Base-by-base conservation (phyloP, 345 rosid genomes). In the Pistacia integerrima region DNA sequence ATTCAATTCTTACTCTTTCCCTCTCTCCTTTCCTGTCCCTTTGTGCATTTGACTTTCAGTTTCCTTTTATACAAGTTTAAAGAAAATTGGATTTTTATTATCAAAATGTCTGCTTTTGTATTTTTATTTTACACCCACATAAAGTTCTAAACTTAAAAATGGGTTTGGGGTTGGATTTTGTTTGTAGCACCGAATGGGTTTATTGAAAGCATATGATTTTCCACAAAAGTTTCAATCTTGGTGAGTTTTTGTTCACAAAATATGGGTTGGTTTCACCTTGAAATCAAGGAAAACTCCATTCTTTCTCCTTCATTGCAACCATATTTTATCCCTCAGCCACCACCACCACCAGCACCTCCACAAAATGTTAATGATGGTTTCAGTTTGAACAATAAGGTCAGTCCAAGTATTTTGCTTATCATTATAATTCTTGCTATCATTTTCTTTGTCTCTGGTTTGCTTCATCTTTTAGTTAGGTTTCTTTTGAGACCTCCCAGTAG, bases 371-470 rank as follows among this genome's bases (percentile, higher is more conserved):
- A 72, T 65, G 83, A 70, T 78, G 77, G 77, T 61, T 84, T 92
- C 74, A 84, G 82, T 81, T 79, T 94, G 79, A 86, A 86, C 84
- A 81, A 75, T 77, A 90, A 84, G 85, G 90, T 94, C 59, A 93
- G 93, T 67, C 99, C 99, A 2, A 91, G 92, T 70, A 77, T 92
- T 58, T 76, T 96, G 72, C 86, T 96, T 2, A 84, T 93, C 75
- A 93, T 96, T 79, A 85, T 96, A 77, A 88, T 94, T 86, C 93
- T 96, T 9, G 93, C 99, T 8, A 84, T 94, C 58, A 85, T 96
- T 70, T 92, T 96, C 94, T 94, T 96, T 73, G 84, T 90, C 75
- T 92, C 97, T 63, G 98, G 97, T 41, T 84, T 96, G 78, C 93
- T 94, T 76, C 98, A 96, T 84, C 98, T 96, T 17, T 72, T 96